Evolutionary conservation across 73 alveolate species (phyloP).

Genomic region (Tetrahymena malaccensis): DNA sequence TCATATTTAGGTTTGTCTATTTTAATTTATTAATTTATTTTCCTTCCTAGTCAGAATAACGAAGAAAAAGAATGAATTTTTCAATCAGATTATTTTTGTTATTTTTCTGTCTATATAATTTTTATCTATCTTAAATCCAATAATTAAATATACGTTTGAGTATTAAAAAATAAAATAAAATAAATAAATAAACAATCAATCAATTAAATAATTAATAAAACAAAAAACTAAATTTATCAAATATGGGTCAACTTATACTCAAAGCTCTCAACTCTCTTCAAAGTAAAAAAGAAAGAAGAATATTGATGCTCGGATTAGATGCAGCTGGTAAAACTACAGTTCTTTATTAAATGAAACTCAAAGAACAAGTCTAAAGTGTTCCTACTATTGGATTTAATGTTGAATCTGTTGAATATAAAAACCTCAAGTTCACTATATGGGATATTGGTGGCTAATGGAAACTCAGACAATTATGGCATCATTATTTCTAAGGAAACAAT

Average conservation of each 20-base stretch:
- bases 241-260: background rate
- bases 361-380: constrained; percentile 53
- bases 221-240: background rate
- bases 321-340: constrained; percentile 58
- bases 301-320: constrained; percentile 52
- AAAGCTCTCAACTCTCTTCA: background rate
- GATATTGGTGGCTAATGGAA: constrained; percentile 86
- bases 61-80: background rate
- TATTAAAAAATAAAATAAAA: background rate
- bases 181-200: background rate
- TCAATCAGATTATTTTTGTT: background rate
- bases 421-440: constrained; percentile 74
- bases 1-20: background rate
- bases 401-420: constrained; percentile 81
- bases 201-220: background rate
- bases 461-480: constrained; percentile 79
- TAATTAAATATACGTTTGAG: no score
- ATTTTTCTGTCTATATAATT: background rate
- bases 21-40: no score
- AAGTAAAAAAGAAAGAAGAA: constrained; percentile 41
- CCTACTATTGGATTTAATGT: constrained; percentile 94
- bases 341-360: constrained; percentile 64
- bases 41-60: background rate
- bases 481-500: constrained; percentile 73
- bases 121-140: background rate